phyloP scores from a whole-genome alignment of 768 basidiomycete genomes.

The Mycena leptocephala region DNA sequence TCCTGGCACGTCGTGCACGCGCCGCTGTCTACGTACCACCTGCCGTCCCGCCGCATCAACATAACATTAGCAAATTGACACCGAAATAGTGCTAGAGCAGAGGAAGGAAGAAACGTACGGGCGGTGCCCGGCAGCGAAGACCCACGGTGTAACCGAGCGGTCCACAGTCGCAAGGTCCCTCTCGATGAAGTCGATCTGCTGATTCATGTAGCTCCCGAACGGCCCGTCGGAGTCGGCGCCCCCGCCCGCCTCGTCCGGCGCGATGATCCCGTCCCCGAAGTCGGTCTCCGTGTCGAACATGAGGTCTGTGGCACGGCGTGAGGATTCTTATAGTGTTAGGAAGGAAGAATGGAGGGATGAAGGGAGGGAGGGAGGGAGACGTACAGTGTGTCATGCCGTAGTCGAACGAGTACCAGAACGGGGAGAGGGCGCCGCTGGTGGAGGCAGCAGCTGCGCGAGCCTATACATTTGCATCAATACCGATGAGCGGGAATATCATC shows the following conservation, averaged over 20 bases:
- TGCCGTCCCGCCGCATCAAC: constrained; percentile 6
- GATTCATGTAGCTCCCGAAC: constrained; percentile 18
- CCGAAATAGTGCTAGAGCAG: neutral
- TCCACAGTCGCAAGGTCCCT: constrained; percentile 18
- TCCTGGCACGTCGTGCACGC: constrained; percentile 11
- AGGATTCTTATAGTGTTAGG: neutral
- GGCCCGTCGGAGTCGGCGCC: constrained; percentile 14
- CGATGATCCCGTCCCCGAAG: constrained; percentile 21
- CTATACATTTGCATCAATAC: constrained; percentile 9
- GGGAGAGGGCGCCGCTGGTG: constrained; percentile 9
- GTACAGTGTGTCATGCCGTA: constrained; percentile 20
- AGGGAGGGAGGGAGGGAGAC: constrained; percentile 9
- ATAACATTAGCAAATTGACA: constrained; percentile 10
- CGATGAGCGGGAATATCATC: constrained; percentile 4
- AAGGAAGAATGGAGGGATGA: neutral
- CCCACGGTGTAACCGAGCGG: constrained; percentile 11
- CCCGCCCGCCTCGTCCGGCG: constrained; percentile 15
- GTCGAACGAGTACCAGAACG: constrained; percentile 24
- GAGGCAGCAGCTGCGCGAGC: constrained; percentile 13
- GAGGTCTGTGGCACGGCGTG: constrained; percentile 16
- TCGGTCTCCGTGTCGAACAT: constrained; percentile 21
- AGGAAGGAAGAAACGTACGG: constrained; percentile 16
- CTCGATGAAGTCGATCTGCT: constrained; percentile 18
- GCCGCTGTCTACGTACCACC: constrained; percentile 23
- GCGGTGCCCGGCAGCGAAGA: constrained; percentile 10